These are phyloP conservation scores for Heliosperma pusillum DNA, from an alignment of 148 eudicot species.

Conservation along the genomic window DNA sequence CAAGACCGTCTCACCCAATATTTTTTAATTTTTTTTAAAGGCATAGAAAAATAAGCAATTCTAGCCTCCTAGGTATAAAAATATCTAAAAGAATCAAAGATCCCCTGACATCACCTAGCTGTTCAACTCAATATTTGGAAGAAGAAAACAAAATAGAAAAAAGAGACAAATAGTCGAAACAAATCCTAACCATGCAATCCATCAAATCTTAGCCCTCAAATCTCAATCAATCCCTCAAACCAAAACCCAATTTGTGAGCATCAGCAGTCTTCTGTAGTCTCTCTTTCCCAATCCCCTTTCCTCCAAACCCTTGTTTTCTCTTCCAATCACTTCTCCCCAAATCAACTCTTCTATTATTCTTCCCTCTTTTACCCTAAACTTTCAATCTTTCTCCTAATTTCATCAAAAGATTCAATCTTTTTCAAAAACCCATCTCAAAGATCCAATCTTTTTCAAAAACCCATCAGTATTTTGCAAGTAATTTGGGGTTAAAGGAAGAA, in stretches of 20 bases:
- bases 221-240: neutral
- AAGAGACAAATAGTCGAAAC: neutral
- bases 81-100: no score
- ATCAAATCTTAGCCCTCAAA: neutral
- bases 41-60: no score
- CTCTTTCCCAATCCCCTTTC: slow-evolving; percentile 12
- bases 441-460: slow-evolving; percentile 16
- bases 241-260: neutral
- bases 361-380: neutral
- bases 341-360: neutral
- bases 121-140: no score
- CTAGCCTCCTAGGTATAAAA: no score
- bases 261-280: neutral
- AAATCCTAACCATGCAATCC: neutral
- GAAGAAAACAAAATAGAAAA: neutral
- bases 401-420: slow-evolving; percentile 12
- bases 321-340: neutral
- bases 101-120: no score
- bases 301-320: slow-evolving; percentile 22
- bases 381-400: neutral
- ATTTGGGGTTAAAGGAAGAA: neutral
- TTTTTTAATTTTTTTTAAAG: no score
- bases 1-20: no score
- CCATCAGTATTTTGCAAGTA: slow-evolving; percentile 9
- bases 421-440: slow-evolving; percentile 10